A percentile compares a stretch with the other conserved stretches of the same genome.
These are phyloP conservation scores for Leccinellum albellum DNA, from an alignment of 768 basidiomycete genomes.

Conservation along the genomic window DNA sequence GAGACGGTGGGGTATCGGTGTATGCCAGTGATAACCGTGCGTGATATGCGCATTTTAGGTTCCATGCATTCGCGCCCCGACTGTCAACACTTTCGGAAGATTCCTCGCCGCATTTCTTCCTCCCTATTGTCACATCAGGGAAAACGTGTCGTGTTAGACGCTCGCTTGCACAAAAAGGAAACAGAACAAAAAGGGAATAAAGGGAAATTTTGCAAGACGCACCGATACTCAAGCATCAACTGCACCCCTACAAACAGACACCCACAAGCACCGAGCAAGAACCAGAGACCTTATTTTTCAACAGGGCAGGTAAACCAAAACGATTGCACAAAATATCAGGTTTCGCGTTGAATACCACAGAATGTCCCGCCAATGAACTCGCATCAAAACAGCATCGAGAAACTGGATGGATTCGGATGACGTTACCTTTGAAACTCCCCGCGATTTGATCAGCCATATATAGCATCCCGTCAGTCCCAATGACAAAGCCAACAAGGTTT, in stretches of 20 bases:
- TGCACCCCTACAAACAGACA: slow-evolving; percentile 82
- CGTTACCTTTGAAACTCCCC: slow-evolving; percentile 61
- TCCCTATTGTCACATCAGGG: slow-evolving; percentile 41
- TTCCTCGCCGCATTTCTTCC: slow-evolving; percentile 66
- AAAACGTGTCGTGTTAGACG: neutral
- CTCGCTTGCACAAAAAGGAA: neutral
- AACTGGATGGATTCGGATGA: neutral
- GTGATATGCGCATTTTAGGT: neutral
- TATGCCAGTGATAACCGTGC: neutral
- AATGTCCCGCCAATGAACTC: neutral
- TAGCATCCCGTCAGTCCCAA: slow-evolving; percentile 75
- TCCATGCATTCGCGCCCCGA: neutral
- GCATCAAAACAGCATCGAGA: slow-evolving; percentile 1
- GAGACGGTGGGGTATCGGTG: neutral
- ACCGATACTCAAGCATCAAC: slow-evolving; percentile 96
- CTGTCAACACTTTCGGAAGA: slow-evolving; percentile 46
- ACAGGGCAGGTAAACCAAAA: neutral
- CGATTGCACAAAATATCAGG: neutral
- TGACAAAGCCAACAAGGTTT: slow-evolving; percentile 92
- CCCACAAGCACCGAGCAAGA: slow-evolving; percentile 54
- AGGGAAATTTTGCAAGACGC: slow-evolving; percentile 22
- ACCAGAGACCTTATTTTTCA: slow-evolving; percentile 51
- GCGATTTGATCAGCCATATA: slow-evolving; percentile 64
- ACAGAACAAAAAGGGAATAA: neutral
- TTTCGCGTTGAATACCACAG: neutral